Evolutionary conservation across 768 basidiomycete genomes (phyloP), one percentile per base, ranked within the genome.

Genomic region (Psilocybe tampanensis): DNA sequence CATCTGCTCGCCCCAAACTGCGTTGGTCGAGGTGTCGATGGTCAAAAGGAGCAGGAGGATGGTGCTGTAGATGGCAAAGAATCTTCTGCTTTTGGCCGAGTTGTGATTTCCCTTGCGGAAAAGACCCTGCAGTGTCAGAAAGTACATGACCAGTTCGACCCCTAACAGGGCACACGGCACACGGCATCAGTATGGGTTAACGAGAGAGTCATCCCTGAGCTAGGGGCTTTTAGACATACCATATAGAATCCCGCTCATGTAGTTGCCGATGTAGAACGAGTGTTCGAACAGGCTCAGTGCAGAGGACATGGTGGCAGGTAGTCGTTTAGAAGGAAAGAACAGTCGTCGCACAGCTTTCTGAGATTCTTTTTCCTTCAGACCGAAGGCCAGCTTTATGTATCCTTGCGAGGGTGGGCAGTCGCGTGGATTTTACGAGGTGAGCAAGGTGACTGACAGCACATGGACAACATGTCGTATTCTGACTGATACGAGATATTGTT

Each of bases 1-100:
- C 68, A 70, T 69, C n/a, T 64, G 54, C 44, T 71, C 66, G 24
- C 68, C 66, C 70, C 68, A 72, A 36, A 72, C 68, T 18, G 68
- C 68, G 42, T 72, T 71, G 62, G 62, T 61, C 18, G 68, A 55
- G n/a, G 69, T 59, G 47, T 71, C 68, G 21, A 71, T 62, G 24
- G 71, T 72, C 26, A 70, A 50, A 29, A 72, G 66, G 29, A 66
- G 36, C 32, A 72, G 50, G 29, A 68, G 57, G 18, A 64, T 32
- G n/a, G 70, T 68, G 55, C 69, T 69, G 50, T 65, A 70, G 19
- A 66, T 57, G 26, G 66, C 63, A 41, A 66, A 66, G 60, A 72
- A 70, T 18, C 64, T 60, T 21, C 63, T 60, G 32, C 60, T 58
- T 23, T 56, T 60, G 47, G 61, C 51, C 18, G 63, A 60, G 45